These are phyloP conservation scores for Isabelozyma pseudorhagii DNA, from an alignment of 805 yeast species.

Conservation along the genomic window DNA sequence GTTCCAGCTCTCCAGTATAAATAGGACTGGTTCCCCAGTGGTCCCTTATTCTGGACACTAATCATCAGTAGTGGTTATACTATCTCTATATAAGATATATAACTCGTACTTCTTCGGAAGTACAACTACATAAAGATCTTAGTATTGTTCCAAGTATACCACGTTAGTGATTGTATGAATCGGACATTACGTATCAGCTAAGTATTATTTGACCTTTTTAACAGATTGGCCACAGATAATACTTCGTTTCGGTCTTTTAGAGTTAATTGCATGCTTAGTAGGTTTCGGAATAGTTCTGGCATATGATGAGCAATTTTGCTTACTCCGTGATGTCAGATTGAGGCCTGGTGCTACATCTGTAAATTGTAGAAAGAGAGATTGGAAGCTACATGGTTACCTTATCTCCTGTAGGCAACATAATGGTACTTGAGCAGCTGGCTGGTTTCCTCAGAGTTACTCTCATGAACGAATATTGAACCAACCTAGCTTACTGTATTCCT, in stretches of 20 bases:
- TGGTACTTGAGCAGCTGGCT: too few relatives aligned
- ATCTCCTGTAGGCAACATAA: too few relatives aligned
- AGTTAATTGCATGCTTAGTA: conserved; percentile 28
- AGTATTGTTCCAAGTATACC: conserved; percentile 36
- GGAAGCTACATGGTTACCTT: too few relatives aligned
- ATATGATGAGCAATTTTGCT: conserved; percentile 17
- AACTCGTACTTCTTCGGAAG: conserved; percentile 39
- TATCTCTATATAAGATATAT: conserved; percentile 63
- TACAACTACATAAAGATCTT: conserved; percentile 43
- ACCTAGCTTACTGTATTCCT: too few relatives aligned
- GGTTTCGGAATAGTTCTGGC: conserved; percentile 27
- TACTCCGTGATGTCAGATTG: conserved; percentile 36
- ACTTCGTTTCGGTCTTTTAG: conserved; percentile 81
- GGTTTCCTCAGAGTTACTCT: too few relatives aligned
- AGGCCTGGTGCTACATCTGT: conserved; percentile 51
- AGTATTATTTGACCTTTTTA: conserved; percentile 68
- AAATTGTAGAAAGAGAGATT: background rate
- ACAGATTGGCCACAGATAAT: conserved; percentile 69
- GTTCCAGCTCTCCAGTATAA: conserved; percentile 18
- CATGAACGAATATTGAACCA: too few relatives aligned
- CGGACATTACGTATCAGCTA: conserved; percentile 55
- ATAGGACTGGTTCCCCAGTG: conserved; percentile 21
- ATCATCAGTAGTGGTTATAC: conserved; percentile 84
- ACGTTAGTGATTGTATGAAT: conserved; percentile 40
- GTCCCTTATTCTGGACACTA: conserved; percentile 28